Conservation (phyloP, 2,329 filamentous ascomycete species). For the Ophiosphaerella korrae region DNA sequence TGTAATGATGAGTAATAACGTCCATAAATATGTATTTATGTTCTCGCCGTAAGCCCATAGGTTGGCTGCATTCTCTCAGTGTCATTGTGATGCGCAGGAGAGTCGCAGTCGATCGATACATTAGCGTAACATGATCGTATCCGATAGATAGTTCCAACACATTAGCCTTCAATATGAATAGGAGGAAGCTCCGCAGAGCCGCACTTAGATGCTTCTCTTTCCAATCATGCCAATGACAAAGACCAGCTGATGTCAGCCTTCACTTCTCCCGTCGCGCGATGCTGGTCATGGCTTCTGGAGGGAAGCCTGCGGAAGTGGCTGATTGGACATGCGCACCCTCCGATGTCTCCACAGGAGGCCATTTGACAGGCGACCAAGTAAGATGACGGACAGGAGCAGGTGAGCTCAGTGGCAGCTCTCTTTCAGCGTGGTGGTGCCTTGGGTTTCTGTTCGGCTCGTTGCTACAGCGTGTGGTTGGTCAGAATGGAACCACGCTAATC, state of each 20-base stretch:
- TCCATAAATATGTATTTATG: no score
- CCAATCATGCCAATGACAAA: constrained; percentile 1
- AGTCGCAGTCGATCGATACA: no score
- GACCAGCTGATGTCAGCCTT: constrained; percentile 17
- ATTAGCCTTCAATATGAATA: no score
- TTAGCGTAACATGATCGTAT: no score
- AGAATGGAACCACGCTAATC: constrained; percentile 20
- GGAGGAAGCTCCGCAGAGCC: constrained; percentile 1
- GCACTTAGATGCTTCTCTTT: not conserved
- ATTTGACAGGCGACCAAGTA: constrained; percentile 18
- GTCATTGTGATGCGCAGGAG: no score
- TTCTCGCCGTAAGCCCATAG: no score
- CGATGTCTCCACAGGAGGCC: constrained; percentile 11
- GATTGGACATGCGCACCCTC: constrained; percentile 26
- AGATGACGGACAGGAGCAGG: constrained; percentile 37
- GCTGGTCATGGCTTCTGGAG: constrained; percentile 21
- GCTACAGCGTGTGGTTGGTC: constrained; percentile 30
- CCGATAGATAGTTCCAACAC: no score
- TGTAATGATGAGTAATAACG: no score
- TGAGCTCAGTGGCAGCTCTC: constrained; percentile 27
- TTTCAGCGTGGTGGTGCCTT: constrained; percentile 18
- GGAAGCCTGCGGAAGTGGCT: constrained; percentile 21
- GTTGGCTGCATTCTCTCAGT: no score
- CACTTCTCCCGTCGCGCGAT: constrained; percentile 16
- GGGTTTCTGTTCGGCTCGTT: constrained; percentile 13